Evolutionary conservation across 257 asterid species (phyloP).

Genomic region (Capsicum baccatum): DNA sequence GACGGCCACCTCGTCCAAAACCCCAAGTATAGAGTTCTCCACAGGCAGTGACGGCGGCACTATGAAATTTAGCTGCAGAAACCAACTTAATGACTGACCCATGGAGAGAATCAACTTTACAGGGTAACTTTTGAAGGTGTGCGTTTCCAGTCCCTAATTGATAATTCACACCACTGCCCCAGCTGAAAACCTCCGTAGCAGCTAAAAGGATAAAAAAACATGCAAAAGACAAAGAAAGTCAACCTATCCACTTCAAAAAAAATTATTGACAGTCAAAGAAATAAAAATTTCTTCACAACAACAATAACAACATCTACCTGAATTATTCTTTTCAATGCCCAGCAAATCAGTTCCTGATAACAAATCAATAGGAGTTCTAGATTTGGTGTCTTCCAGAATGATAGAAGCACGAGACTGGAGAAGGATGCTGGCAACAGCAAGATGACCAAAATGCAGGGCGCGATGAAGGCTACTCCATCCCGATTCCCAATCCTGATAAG

Average conservation of each 20-base stretch:
- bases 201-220: conserved; percentile 46
- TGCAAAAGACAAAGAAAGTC: conserved; percentile 33
- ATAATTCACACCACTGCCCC: conserved; percentile 99
- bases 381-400: conserved; percentile 82
- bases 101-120: conserved; percentile 92
- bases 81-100: conserved; percentile 67
- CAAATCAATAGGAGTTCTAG: conserved; percentile 84
- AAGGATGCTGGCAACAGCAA: conserved; percentile 91
- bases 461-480: conserved; percentile 99
- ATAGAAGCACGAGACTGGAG: conserved; percentile 79
- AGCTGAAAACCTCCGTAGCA: conserved; percentile 90
- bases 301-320: conserved; percentile 45
- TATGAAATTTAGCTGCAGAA: conserved; percentile 95
- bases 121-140: conserved; percentile 92
- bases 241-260: conserved; percentile 8
- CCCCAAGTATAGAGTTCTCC: conserved; percentile 99
- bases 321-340: conserved; percentile 56
- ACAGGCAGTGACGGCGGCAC: conserved; percentile 80
- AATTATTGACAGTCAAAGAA: not conserved
- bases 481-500: conserved; percentile 90
- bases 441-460: conserved; percentile 95
- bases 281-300: conserved; percentile 7
- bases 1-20: conserved; percentile 98
- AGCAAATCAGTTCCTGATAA: conserved; percentile 89
- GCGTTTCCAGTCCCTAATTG: conserved; percentile 99